Evolutionary conservation across 371 early-diverging fungal genomes (phyloP).

Genomic region (Mucor lusitanicus): DNA sequence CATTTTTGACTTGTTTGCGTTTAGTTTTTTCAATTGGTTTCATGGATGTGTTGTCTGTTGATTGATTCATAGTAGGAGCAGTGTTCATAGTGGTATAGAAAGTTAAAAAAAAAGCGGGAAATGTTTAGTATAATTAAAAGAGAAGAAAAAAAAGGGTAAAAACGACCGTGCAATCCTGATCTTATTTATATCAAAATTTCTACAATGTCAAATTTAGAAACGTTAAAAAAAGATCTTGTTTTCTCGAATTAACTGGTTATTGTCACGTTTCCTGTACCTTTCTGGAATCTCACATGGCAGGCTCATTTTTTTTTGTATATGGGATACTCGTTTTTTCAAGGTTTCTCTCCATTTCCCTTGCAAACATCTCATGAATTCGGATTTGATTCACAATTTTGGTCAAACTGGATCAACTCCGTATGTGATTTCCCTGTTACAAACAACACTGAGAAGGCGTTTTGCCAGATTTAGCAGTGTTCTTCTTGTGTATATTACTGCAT

Average conservation of each 20-base stretch:
- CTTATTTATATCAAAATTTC: conserved; percentile 12
- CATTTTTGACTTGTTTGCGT: conserved; percentile 38
- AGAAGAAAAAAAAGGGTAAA: conserved; percentile 2
- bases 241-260: conserved; percentile 5
- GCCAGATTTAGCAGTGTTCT: neutral
- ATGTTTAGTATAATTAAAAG: neutral
- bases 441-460: neutral
- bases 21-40: conserved; percentile 19
- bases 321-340: neutral
- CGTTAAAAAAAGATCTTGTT: conserved; percentile 3
- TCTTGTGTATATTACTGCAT: neutral
- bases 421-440: neutral
- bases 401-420: conserved; percentile 5
- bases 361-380: neutral
- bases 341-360: neutral
- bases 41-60: neutral
- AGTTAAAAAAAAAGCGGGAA: neutral
- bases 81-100: neutral
- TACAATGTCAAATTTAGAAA: conserved; percentile 6
- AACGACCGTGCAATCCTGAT: conserved; percentile 12
- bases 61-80: neutral
- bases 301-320: neutral
- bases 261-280: conserved; percentile 11
- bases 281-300: conserved; percentile 16
- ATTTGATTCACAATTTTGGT: conserved; percentile 5